phyloP scores from a whole-genome alignment of 2,329 filamentous ascomycete species.

The Stromatinia cepivora region DNA sequence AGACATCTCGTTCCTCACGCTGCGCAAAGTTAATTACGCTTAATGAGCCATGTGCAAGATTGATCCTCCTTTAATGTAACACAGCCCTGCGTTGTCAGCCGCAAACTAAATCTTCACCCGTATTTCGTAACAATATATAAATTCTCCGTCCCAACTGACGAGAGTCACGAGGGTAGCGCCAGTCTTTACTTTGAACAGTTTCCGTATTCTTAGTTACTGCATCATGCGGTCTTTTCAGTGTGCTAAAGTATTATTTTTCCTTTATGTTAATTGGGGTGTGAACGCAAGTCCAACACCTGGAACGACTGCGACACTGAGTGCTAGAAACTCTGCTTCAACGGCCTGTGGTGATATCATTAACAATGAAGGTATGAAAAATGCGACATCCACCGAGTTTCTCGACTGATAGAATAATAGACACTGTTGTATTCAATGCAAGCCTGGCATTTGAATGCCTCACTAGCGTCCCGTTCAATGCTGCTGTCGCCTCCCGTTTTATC shows the following conservation, averaged over 20 bases:
- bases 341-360: slow-evolving; percentile 31
- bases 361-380: slow-evolving; percentile 10
- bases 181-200: background rate
- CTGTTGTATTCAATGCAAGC: slow-evolving; percentile 27
- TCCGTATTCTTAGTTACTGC: background rate
- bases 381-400: background rate
- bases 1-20: background rate
- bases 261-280: background rate
- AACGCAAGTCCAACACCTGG: background rate
- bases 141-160: background rate
- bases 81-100: slow-evolving; percentile 9
- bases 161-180: background rate
- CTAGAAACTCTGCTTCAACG: slow-evolving; percentile 24
- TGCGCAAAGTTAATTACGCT: slow-evolving; percentile 7
- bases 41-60: background rate
- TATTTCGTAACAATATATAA: slow-evolving; percentile 2
- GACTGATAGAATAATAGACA: slow-evolving; percentile 21
- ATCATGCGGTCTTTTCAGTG: slow-evolving; percentile 13
- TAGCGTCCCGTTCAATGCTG: slow-evolving; percentile 48
- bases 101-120: background rate
- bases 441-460: slow-evolving; percentile 46
- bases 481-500: slow-evolving; percentile 47
- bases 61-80: background rate
- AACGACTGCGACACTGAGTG: slow-evolving; percentile 10
- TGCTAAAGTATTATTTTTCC: background rate